phyloP scores from a whole-genome alignment of 2,329 filamentous ascomycete species.

The Diaporthe destruens region DNA sequence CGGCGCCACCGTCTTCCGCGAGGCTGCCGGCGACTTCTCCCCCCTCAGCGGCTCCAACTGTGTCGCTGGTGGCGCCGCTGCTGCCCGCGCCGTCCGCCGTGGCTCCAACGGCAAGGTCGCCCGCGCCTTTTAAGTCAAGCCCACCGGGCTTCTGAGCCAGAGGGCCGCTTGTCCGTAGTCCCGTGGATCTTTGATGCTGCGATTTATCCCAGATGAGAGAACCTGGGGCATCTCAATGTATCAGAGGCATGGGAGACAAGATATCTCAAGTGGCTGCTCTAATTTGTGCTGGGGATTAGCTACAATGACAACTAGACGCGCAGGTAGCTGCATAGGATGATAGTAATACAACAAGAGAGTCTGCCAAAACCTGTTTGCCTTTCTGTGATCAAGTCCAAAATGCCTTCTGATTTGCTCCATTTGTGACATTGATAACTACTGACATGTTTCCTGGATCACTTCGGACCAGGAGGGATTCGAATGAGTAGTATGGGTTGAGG shows the following conservation, averaged over 20 bases:
- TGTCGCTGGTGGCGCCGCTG: constrained; percentile 13
- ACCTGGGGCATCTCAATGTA: not conserved
- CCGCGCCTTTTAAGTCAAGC: constrained; percentile 5
- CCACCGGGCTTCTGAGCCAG: not conserved
- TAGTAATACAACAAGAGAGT: constrained; percentile 17
- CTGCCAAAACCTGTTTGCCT: not conserved
- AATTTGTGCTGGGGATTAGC: not conserved
- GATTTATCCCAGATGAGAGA: not conserved
- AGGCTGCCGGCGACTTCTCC: constrained; percentile 27
- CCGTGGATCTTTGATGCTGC: not conserved
- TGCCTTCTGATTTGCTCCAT: not conserved
- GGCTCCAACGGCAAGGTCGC: constrained; percentile 13
- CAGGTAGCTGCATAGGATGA: constrained; percentile 9
- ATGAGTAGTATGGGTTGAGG: not conserved
- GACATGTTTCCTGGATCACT: not conserved
- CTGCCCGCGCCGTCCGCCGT: constrained; percentile 20
- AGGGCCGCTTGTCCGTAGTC: not conserved
- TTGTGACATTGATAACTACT: not conserved
- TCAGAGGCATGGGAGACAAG: not conserved
- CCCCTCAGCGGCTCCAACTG: constrained; percentile 30
- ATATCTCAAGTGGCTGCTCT: constrained; percentile 13
- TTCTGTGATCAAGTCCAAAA: not conserved
- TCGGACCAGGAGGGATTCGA: not conserved
- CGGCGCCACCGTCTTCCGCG: constrained; percentile 15
- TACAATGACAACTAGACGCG: constrained; percentile 8